Conservation (phyloP, 805 yeast genomes). For the Wickerhamiella occidentalis region DNA sequence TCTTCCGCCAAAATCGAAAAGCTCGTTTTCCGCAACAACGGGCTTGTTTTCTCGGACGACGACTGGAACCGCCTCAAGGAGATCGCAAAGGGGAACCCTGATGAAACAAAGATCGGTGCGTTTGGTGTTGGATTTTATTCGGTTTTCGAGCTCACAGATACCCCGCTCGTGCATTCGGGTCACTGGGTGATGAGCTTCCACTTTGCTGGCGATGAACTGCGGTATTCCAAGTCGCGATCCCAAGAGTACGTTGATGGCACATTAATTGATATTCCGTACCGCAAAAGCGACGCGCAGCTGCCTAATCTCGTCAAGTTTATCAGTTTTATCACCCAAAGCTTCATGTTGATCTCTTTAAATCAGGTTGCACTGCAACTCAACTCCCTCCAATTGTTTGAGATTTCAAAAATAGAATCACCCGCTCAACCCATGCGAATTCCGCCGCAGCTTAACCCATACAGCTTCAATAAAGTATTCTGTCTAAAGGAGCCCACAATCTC, state of each 20-base stretch:
- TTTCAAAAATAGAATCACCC: conserved; percentile 22
- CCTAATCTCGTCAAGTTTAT: conserved; percentile 29
- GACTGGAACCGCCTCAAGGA: conserved; percentile 33
- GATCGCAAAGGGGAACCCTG: conserved; percentile 34
- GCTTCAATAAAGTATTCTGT: conserved; percentile 23
- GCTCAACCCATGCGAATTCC: conserved; percentile 21
- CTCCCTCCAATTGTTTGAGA: conserved; percentile 21
- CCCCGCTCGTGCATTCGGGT: conserved; percentile 50
- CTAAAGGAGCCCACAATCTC: conserved; percentile 21
- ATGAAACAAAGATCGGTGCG: conserved; percentile 34
- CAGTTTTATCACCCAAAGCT: conserved; percentile 31
- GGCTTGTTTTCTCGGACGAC: conserved; percentile 26
- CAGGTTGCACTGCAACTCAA: conserved; percentile 25
- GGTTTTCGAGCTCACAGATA: conserved; percentile 71
- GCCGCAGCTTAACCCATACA: conserved; percentile 16
- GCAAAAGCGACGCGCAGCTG: conserved; percentile 19
- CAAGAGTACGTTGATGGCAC: conserved; percentile 26
- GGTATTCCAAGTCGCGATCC: conserved; percentile 23
- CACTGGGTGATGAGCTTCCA: conserved; percentile 28
- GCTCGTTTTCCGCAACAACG: conserved; percentile 26
- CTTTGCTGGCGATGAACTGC: conserved; percentile 30
- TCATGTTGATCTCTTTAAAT: conserved; percentile 27
- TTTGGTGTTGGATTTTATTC: conserved; percentile 47
- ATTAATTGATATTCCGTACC: conserved; percentile 30
- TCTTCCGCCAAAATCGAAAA: conserved; percentile 24